Evolutionary conservation across 768 basidiomycete species (phyloP), one percentile per base, ranked within the genome.

Genomic region (Termitomyces titanicus): DNA sequence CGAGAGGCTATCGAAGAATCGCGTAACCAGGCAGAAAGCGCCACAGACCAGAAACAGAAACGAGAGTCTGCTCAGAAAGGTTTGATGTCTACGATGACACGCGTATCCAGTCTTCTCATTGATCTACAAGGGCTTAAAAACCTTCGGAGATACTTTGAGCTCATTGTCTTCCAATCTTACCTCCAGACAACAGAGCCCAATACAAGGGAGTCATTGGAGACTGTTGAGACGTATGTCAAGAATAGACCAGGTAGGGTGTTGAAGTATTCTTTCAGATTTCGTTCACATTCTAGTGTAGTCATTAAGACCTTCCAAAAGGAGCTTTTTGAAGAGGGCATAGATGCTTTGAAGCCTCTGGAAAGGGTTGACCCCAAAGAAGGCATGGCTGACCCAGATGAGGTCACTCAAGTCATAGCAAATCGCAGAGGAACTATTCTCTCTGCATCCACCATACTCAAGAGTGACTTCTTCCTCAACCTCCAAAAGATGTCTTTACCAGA

Each of bases 401-500:
- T 94, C 33, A 84, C 86, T 8, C 81, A 87, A 57, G 81, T 96
- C 3, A 95, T 99, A 31, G 78, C 84, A 35, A 90, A 88, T 61
- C 84, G 97, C 38, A 80, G 83, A 9, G 97, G 97, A 9, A 82
- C 79, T 57, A 90, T 98, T 55, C 73, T 98, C 0, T 96, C 92
- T 12, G 90, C 93, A 1, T 91, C 86, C 5, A 93, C 94, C 1
- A 97, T 98, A 62, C 75, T 98, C 65, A 99, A 99, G 75, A 92
- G 89, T 64, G 93, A 95, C 66, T 93, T 94, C 77, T 95, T 95
- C 79, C 85, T 85, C 6, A 92, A 92, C 65, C 67, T 98, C 31
- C 97, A 98, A 72, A 98, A 98, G 75, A 93, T 97, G 86, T 91
- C 92, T 3, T 75, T 99, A 2, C 91, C 94, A 0, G 97, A 98